Conservation (phyloP, 768 basidiomycete genomes). For the Suillus occidentalis region DNA sequence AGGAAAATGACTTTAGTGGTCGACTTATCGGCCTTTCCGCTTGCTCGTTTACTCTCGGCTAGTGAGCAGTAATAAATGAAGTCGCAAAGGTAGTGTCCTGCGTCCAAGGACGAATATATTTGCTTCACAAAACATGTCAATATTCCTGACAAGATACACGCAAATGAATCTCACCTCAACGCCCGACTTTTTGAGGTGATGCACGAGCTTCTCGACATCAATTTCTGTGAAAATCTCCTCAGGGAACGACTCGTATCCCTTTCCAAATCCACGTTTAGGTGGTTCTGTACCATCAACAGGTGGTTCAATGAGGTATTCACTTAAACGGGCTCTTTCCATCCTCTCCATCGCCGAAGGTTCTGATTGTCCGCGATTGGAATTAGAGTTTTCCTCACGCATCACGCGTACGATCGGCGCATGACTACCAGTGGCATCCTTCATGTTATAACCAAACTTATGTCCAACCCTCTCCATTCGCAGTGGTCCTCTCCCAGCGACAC, state of each 20-base stretch:
- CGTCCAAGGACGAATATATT: slow-evolving; percentile 73
- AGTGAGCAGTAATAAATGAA: slow-evolving; percentile 78
- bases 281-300: slow-evolving; percentile 29
- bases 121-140: slow-evolving; percentile 38
- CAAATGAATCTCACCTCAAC: slow-evolving; percentile 28
- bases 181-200: slow-evolving; percentile 33
- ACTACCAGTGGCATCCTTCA: slow-evolving; percentile 62
- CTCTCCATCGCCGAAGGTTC: slow-evolving; percentile 26
- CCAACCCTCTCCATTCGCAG: slow-evolving; percentile 63
- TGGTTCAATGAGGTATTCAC: slow-evolving; percentile 26
- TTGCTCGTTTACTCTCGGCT: slow-evolving; percentile 57
- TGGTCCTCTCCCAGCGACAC: slow-evolving; percentile 63
- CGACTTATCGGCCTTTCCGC: slow-evolving; percentile 32
- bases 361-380: slow-evolving; percentile 16
- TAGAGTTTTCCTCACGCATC: slow-evolving; percentile 22
- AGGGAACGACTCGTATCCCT: slow-evolving; percentile 36
- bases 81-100: slow-evolving; percentile 75
- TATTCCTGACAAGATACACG: slow-evolving; percentile 9
- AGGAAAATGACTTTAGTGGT: slow-evolving; percentile 56
- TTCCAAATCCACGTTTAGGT: slow-evolving; percentile 36
- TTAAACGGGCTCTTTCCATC: slow-evolving; percentile 30
- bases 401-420: slow-evolving; percentile 48
- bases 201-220: slow-evolving; percentile 37
- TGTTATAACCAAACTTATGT: slow-evolving; percentile 68
- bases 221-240: slow-evolving; percentile 38